Evolutionary conservation across 2,329 filamentous ascomycete species (phyloP).

Genomic region (Aspergillus eucalypticola): DNA sequence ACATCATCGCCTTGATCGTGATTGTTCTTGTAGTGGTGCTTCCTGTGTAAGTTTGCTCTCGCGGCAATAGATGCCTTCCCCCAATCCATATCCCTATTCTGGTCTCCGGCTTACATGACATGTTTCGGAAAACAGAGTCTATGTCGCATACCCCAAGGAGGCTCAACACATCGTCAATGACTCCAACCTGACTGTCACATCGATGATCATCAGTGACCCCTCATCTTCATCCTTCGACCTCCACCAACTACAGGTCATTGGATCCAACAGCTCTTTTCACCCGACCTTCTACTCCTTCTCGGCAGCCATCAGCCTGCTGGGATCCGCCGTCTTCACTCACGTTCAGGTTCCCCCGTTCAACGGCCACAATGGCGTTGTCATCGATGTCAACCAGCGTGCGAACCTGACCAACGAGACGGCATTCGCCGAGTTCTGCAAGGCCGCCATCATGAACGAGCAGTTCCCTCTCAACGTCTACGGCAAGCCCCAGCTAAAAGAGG

Average conservation of each 20-base stretch:
- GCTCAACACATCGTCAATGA: constrained; percentile 57
- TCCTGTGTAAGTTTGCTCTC: constrained; percentile 52
- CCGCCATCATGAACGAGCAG: constrained; percentile 51
- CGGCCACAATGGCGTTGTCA: constrained; percentile 43
- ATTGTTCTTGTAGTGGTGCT: constrained; percentile 56
- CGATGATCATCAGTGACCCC: constrained; percentile 55
- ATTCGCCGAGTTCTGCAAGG: constrained; percentile 53
- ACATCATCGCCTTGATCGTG: constrained; percentile 53
- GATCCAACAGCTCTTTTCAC: constrained; percentile 53
- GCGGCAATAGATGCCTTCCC: neutral
- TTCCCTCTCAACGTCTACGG: constrained; percentile 55
- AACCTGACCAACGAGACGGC: constrained; percentile 46
- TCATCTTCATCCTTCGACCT: constrained; percentile 51
- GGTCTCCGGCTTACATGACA: neutral
- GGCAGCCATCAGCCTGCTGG: constrained; percentile 52
- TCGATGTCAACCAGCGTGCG: constrained; percentile 48
- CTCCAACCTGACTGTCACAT: constrained; percentile 52
- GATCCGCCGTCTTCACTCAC: constrained; percentile 44
- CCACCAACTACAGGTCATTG: constrained; percentile 50
- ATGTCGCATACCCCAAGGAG: constrained; percentile 60
- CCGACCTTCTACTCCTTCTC: constrained; percentile 58
- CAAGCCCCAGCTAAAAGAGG: constrained; percentile 53
- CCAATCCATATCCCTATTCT: neutral
- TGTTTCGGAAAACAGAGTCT: constrained; percentile 46
- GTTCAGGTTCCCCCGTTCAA: constrained; percentile 50